Evolutionary conservation across 805 yeast genomes (phyloP), one percentile per base, ranked within the genome.

Genomic region (Hermanozyma aechmeae): DNA sequence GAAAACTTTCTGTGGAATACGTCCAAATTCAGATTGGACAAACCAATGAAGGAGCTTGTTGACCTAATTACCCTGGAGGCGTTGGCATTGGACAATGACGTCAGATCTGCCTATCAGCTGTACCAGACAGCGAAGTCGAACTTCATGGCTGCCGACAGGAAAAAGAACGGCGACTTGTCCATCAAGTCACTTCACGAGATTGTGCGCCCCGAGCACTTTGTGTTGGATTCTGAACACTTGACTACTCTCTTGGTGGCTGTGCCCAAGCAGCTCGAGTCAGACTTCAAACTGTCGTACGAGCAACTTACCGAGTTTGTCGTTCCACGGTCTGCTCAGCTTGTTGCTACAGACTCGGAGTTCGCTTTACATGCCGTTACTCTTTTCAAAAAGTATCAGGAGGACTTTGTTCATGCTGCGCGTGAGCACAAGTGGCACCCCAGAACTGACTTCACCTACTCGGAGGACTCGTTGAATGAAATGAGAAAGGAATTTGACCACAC

Each of bases 381-480:
- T 37, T 92, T 92, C 71, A 82, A 80, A 46, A 92, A 86, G 57
- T 79, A 63, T 44, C 75, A 73, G 22, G 68, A 73, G 16, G 83
- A 79, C 34, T 89, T 84, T 46, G 61, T 72, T 27, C 61, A 67
- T 33, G 74, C 75, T 28, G 71, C 83, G 24, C 74, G 97, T 52
- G 98, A 92, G 46, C 68, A 66, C 43, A 84, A 83, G 59, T 92
- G 84, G 78, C 74, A 81, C 38, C 96, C 96, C 24, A 76, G 99
- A 50, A 57, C 57, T 13, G 98, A 92, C 44, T 85, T 86, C 50
- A 73, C 75, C 35, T 87, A 84, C 56, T 78, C 89, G 4, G 94
- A 83, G 46, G 85, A 79, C 37, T 55, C 68, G 24, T 70, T 84
- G 37, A 78, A 76, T 43, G 70, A 73, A 46, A 62, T 82, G 68